Base-by-base conservation (phyloP, 805 yeast species). In the Geotrichum ghanense region DNA sequence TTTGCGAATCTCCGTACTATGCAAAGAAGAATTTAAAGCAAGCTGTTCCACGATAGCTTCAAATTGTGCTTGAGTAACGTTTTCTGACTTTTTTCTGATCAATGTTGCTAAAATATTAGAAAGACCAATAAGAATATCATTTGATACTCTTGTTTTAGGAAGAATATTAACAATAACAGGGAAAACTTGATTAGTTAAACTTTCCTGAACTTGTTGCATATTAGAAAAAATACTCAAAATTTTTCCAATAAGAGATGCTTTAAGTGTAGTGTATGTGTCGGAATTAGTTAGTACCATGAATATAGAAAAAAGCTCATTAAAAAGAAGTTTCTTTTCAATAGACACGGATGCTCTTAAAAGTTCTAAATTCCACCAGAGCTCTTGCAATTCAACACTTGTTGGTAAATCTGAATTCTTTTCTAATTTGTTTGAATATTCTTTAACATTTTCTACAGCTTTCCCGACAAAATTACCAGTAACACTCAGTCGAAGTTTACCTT, bases 1-100 rank as follows among this genome's bases (percentile, higher is more conserved):
- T 31, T 66, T 62, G 54, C 90, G 74, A 7, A 73, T 56, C 2
- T 63, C 63, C 46, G 72, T 77, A 45, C 75, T 72, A 39, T 6
- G 88, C 74, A 37, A 48, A 26, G 45, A 34, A 16, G 14, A 7
- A 24, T 22, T 20, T 21, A 20, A 19, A 10, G 41, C 22, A 20
- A 26, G 40, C 7, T 17, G 41, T 31, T 31, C 22, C 27, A 21
- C 5, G 7, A 39, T 14, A 12, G 14, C n/a, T 16, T 39, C 25
- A 12, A 20, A 21, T 21, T 39, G 42, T n/a, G 19, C 17, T 16
- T 39, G 5, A 19, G 37, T 31, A 6, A 31, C 14, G 12, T 31
- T 31, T 6, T 31, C 37, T 5, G 37, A 10, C 17, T 31, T 31
- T 9, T 5, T 31, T 31, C 37, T 9, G 14, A 31, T 31, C 14